Evolutionary conservation across 331 rosid species (phyloP).

Genomic region (Malus hybrid): DNA sequence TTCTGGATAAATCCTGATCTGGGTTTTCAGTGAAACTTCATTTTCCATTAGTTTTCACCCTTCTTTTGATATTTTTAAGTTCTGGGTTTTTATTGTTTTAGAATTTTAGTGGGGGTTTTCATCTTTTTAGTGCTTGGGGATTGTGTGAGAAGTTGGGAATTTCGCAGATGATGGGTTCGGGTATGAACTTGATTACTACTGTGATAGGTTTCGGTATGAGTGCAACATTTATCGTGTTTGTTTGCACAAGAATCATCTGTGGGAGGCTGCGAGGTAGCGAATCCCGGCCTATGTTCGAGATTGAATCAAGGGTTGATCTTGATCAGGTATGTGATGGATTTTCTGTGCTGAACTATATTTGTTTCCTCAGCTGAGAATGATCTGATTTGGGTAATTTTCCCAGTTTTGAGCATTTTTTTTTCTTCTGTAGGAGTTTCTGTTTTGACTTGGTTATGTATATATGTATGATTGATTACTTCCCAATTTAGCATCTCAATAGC

Average conservation of each 20-base stretch:
- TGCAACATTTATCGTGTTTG: constrained; percentile 88
- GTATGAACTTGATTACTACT: constrained; percentile 66
- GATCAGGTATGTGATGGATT: constrained; percentile 54
- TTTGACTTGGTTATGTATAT: background rate
- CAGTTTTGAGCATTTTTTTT: background rate
- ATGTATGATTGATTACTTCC: background rate
- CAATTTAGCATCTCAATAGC: background rate
- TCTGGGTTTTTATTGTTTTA: constrained; percentile 14
- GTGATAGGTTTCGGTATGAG: constrained; percentile 88
- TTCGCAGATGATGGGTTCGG: constrained; percentile 33
- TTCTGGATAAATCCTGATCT: constrained; percentile 22
- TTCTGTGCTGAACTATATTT: background rate
- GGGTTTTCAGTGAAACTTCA: constrained; percentile 11
- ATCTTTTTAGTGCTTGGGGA: constrained; percentile 4
- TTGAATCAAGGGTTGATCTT: constrained; percentile 59
- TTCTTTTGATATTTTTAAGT: constrained; percentile 2
- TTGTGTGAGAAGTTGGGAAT: constrained; percentile 18
- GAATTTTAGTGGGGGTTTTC: background rate
- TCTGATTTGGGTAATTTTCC: constrained; percentile 12
- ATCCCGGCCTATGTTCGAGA: constrained; percentile 45
- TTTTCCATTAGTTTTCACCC: constrained; percentile 14
- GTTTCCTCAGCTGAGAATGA: background rate
- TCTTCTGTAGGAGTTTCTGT: background rate
- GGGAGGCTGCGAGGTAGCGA: constrained; percentile 54
- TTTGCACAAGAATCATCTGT: constrained; percentile 86